Base-by-base conservation (phyloP, 164 flowering plant genomes). In the Piper betle region DNA sequence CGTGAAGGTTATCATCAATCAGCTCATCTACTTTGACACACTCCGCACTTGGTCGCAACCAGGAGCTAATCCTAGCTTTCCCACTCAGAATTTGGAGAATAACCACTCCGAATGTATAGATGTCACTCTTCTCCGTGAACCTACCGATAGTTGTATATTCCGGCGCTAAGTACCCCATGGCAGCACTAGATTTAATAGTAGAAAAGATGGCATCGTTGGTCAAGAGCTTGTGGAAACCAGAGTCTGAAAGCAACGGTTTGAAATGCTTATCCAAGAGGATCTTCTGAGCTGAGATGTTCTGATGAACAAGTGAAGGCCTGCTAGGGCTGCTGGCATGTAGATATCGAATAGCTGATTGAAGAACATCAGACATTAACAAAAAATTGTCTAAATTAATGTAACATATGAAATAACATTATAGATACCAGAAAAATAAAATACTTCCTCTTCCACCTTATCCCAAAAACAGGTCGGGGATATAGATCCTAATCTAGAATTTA, bases 151-250 rank as follows among this genome's bases (percentile, higher is more conserved):
- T 82, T 10, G 87, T 80, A 77, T 93, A 93, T 62, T 93, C 97
- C 0, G 97, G 99, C 53, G 99, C 96, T 3, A 93, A 74, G 73
- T 93, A 93, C 37, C 99, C 99, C 92, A 85, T 85, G 46, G 99
- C 99, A 68, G 99, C 99, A 71, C 87, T 82, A 63, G 86, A 78
- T 69, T 93, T 93, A 57, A 93, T 84, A 33, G 73, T 74, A 6
- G 96, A 86, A 83, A 85, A 93, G 63, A 93, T 80, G 25, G 88
- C 79, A 56, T 93, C 99, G 71, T 90, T 87, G 0, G 84, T 86
- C 17, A 93, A 74, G 58, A 93, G 89, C 69, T 80, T 85, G 83
- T 90, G 86, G 58, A 88, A 69, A 52, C 96, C 96, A 0, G 93
- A 84, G 55, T 79, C 86, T 1, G 87, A 74, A 52, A 93, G 84